Conservation (phyloP, 345 rosid species). For the Linum trigynum region DNA sequence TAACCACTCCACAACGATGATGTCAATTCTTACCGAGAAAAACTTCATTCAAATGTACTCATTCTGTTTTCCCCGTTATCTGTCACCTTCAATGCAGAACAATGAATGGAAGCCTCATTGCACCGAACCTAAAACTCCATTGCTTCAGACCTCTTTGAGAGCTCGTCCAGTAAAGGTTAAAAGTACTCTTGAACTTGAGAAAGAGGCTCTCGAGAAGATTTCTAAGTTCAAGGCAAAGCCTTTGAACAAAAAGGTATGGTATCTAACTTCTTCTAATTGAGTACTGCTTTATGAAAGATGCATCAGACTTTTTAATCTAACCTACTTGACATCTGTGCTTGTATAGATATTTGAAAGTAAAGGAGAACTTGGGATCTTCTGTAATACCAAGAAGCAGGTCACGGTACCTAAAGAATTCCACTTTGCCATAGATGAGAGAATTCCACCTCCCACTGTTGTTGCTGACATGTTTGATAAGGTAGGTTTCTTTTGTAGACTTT, state of each 20-base stretch:
- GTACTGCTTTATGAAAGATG: neutral
- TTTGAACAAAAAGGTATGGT: slow-evolving; percentile 74
- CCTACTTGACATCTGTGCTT: neutral
- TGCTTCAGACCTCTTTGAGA: slow-evolving; percentile 75
- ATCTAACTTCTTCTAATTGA: neutral
- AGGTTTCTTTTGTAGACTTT: neutral
- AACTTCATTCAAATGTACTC: slow-evolving; percentile 5
- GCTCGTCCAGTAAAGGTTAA: slow-evolving; percentile 75
- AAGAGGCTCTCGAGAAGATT: slow-evolving; percentile 77
- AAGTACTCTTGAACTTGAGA: slow-evolving; percentile 75
- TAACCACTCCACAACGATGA: slow-evolving; percentile 1
- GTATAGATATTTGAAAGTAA: slow-evolving; percentile 87
- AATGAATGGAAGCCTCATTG: slow-evolving; percentile 54
- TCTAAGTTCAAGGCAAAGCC: slow-evolving; percentile 96
- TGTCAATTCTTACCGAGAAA: neutral
- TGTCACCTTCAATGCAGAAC: slow-evolving; percentile 25
- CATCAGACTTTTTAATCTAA: neutral
- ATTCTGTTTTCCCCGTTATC: neutral
- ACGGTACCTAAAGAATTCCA: slow-evolving; percentile 86
- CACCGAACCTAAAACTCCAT: slow-evolving; percentile 71
- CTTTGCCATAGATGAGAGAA: slow-evolving; percentile 76
- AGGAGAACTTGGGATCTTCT: slow-evolving; percentile 31
- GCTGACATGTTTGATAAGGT: slow-evolving; percentile 82
- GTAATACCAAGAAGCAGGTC: slow-evolving; percentile 1
- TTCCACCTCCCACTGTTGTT: slow-evolving; percentile 46